Base-by-base conservation (phyloP, 208 protist genomes). In the Endotrypanum monterogeii region DNA sequence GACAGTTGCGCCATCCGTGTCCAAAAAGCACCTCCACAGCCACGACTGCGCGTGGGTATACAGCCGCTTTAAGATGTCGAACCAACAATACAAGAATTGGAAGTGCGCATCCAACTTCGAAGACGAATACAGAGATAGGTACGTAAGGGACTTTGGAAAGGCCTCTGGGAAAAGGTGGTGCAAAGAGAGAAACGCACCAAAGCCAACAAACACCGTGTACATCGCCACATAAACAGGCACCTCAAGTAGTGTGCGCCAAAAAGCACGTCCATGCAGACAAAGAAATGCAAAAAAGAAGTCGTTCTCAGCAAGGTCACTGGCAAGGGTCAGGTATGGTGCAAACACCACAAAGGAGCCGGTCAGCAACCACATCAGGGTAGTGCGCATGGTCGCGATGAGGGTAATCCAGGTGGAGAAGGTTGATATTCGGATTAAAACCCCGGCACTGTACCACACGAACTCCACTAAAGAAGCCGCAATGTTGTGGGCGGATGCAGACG, bases 321-420 rank as follows among this genome's bases (percentile, higher is more conserved):
- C 60, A 11, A 79, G 30, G 6, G 63, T 52, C 28, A 67, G 67
- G 67, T 73, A 73, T 3, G 74, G 67, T 14, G 56, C 28, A n/a
- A 79, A 37, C 58, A 79, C 23, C 25, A 54, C 44, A 14, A 73
- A 69, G 28, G 67, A 18, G 12, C 74, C 74, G 50, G 37, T 62
- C 5, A 79, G 50, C 23, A 79, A 39, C 74, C 74, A 79, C 67
- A 69, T 32, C 51, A 73, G 28, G 5, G 67, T 79, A 6, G 50
- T 62, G 1, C 61, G 67, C 67, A 79, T 12, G 3, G 74, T 62
- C 9, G 46, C 48, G 5, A 79, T 37, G 32, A 79, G 74, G 25
- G 74, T 69, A 25, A 73, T 55, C 74, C 74, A 79, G 9, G 74
- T 79, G 55, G 74, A 55, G 35, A 69, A 39, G 35, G 74, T 67